Evolutionary conservation across 2,329 filamentous ascomycete genomes (phyloP).

Genomic region (Aspergillus novofumigatus): DNA sequence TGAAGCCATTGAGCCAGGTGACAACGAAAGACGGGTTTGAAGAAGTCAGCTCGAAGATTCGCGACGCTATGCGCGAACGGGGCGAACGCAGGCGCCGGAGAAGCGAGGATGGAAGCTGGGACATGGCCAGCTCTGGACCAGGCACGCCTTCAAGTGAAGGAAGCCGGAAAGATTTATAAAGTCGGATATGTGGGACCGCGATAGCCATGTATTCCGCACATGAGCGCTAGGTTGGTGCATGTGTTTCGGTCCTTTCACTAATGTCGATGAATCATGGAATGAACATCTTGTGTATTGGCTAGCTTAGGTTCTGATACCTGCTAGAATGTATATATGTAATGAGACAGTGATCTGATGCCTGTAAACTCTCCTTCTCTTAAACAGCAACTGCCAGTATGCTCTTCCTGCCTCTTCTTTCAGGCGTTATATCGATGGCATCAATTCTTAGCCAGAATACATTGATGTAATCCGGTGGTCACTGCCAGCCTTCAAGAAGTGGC

Average conservation of each 20-base stretch:
- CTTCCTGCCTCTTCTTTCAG: too few species aligned
- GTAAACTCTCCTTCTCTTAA: neutral
- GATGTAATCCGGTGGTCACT: neutral
- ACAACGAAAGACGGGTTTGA: constrained; percentile 69
- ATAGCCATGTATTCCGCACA: neutral
- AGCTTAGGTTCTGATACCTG: neutral
- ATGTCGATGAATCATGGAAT: neutral
- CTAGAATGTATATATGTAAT: neutral
- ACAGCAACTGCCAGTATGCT: too few species aligned
- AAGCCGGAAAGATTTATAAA: constrained; percentile 33
- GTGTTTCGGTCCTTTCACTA: neutral
- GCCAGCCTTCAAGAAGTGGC: neutral
- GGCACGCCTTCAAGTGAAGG: constrained; percentile 35
- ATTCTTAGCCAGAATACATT: neutral
- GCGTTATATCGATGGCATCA: neutral
- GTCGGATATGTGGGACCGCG: neutral
- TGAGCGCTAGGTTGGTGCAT: neutral
- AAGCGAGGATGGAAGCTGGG: constrained; percentile 41
- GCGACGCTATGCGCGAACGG: constrained; percentile 78
- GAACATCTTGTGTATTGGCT: neutral
- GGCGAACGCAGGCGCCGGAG: constrained; percentile 57
- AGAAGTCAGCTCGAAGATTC: constrained; percentile 78
- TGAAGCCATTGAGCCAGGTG: constrained; percentile 65
- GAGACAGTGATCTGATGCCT: neutral
- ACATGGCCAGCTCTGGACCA: constrained; percentile 36